A percentile compares a stretch with the other conserved stretches of the same genome.
Conservation (phyloP, 208 protist genomes). For the Tritrichomonas musculus region DNA sequence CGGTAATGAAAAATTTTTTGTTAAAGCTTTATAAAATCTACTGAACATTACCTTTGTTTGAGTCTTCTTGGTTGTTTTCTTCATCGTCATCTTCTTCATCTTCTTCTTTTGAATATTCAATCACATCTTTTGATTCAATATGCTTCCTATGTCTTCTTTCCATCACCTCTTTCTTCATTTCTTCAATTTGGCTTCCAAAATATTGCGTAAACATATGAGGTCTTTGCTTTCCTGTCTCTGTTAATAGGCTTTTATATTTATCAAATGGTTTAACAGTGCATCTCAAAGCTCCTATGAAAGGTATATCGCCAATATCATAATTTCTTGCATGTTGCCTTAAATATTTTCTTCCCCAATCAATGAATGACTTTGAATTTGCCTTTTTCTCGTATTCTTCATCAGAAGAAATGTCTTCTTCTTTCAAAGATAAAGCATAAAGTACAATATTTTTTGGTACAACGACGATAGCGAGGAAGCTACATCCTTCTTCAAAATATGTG, state of each 20-base stretch:
- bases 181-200: background rate
- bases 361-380: background rate
- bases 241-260: background rate
- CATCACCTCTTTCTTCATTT: background rate
- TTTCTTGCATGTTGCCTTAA: background rate
- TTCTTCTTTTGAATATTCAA: no score
- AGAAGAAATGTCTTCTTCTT: background rate
- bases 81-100: no score
- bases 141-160: background rate
- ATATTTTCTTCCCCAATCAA: background rate
- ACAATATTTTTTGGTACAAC: background rate
- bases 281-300: background rate
- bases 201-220: background rate
- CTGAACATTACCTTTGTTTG: no score
- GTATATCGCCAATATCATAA: background rate
- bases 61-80: no score
- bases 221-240: slow-evolving; percentile 3
- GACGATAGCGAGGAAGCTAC: background rate
- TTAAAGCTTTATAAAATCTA: no score
- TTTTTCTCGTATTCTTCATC: background rate
- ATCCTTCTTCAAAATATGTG: background rate
- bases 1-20: no score
- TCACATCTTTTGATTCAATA: no score
- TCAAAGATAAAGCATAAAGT: background rate
- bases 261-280: background rate